Percentiles rank a stretch among this genome's conserved stretches.
These are phyloP conservation scores for Pterula multifida DNA, from an alignment of 1,284 basidiomycete species.

Conservation along the genomic window DNA sequence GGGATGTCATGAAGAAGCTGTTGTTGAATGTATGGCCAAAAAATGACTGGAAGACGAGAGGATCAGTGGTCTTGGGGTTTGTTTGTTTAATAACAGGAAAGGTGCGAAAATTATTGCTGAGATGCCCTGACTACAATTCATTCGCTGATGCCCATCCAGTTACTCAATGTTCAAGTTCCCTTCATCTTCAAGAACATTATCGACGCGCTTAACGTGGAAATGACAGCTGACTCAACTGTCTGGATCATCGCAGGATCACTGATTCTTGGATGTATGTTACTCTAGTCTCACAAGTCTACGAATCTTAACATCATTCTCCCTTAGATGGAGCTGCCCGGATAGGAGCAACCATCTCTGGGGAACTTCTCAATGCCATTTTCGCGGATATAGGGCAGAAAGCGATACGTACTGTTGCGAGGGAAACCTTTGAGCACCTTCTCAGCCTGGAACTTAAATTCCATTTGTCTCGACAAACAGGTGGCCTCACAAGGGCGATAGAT, in stretches of 20 bases:
- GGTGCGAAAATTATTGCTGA: no score
- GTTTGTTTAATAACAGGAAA: conserved; percentile 79
- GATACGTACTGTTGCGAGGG: conserved; percentile 84
- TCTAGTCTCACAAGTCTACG: conserved; percentile 1
- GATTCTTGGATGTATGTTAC: conserved; percentile 76
- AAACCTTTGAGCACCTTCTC: conserved; percentile 90
- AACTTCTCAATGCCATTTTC: conserved; percentile 92
- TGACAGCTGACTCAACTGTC: conserved; percentile 69
- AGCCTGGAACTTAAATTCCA: conserved; percentile 91
- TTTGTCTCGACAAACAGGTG: conserved; percentile 88
- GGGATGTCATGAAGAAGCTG: conserved; percentile 52
- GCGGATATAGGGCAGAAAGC: conserved; percentile 93
- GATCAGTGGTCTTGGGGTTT: conserved; percentile 79
- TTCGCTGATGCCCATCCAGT: conserved; percentile 23
- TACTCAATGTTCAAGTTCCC: conserved; percentile 95
- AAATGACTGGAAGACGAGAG: conserved; percentile 62
- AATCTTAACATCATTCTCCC: conserved; percentile 2
- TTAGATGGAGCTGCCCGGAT: conserved; percentile 87
- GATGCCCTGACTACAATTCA: background rate
- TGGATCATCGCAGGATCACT: conserved; percentile 88
- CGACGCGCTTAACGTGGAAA: conserved; percentile 79
- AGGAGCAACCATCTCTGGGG: conserved; percentile 81
- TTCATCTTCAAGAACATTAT: conserved; percentile 91
- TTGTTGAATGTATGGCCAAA: conserved; percentile 66
- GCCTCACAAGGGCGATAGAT: conserved; percentile 92